Conservation (phyloP, 805 yeast genomes). For the Zygosaccharomyces lentus region DNA sequence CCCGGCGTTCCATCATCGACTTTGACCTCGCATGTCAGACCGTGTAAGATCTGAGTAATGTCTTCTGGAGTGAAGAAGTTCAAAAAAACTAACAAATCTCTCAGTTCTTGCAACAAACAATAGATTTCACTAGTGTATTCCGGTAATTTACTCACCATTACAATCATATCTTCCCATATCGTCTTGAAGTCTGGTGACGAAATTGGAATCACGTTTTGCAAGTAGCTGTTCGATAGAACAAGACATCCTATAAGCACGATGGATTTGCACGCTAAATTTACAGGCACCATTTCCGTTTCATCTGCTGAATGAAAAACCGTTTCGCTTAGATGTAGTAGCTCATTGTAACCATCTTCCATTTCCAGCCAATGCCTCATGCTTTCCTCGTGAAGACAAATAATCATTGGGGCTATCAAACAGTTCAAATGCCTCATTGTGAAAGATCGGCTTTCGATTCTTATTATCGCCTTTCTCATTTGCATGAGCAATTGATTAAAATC, state of each 20-base stretch:
- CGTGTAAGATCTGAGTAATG: conserved; percentile 18
- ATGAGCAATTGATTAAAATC: conserved; percentile 11
- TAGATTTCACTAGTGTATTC: conserved; percentile 27
- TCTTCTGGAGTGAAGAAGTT: conserved; percentile 17
- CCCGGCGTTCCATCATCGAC: conserved; percentile 8
- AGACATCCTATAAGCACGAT: conserved; percentile 25
- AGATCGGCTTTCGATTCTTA: conserved; percentile 26
- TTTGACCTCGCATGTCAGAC: conserved; percentile 15
- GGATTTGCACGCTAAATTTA: conserved; percentile 26
- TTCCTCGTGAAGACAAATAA: conserved; percentile 7
- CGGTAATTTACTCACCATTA: conserved; percentile 19
- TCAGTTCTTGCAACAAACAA: conserved; percentile 23
- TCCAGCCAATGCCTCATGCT: conserved; percentile 23
- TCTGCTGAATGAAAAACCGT: conserved; percentile 26
- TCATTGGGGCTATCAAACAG: conserved; percentile 21
- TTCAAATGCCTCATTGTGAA: conserved; percentile 30
- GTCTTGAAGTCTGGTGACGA: conserved; percentile 12
- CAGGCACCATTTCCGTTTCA: conserved; percentile 25
- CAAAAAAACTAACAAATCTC: conserved; percentile 16
- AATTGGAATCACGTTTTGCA: conserved; percentile 6
- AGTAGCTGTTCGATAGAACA: conserved; percentile 10
- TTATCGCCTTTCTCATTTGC: conserved; percentile 21
- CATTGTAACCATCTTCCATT: conserved; percentile 21
- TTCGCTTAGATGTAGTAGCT: conserved; percentile 17
- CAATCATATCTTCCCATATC: conserved; percentile 23